These are phyloP conservation scores for Dactylellina drechsleri DNA, from an alignment of 2,329 filamentous ascomycete genomes.

Conservation along the genomic window DNA sequence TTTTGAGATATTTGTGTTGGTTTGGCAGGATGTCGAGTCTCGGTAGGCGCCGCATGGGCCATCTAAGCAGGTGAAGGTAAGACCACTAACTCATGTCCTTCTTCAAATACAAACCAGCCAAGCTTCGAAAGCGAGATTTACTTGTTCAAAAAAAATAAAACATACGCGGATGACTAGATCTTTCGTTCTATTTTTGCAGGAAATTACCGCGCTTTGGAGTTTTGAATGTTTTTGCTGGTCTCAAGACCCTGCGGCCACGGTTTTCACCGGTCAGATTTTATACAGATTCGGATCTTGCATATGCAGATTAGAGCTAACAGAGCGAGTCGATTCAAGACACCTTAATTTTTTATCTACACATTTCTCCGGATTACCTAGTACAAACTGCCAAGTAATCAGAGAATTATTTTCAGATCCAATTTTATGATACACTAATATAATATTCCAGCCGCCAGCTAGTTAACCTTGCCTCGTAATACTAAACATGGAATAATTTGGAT, in stretches of 20 bases:
- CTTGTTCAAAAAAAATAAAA: background rate
- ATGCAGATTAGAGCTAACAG: background rate
- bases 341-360: too few species aligned
- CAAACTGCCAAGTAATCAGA: too few species aligned
- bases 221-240: too few species aligned
- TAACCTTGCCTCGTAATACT: background rate
- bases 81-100: conserved; percentile 4
- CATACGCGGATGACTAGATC: background rate
- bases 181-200: conserved; percentile 5
- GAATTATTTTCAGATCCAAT: too few species aligned
- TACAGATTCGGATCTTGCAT: background rate
- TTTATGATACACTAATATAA: too few species aligned
- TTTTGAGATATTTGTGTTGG: background rate
- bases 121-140: conserved; percentile 13
- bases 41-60: conserved; percentile 38
- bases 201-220: conserved; percentile 5
- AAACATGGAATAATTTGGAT: too few species aligned
- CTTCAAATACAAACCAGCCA: conserved; percentile 16
- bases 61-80: conserved; percentile 6
- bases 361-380: too few species aligned
- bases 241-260: too few species aligned
- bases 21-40: conserved; percentile 13
- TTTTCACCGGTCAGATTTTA: too few species aligned
- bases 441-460: background rate
- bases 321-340: too few species aligned